Evolutionary conservation across 768 basidiomycete genomes (phyloP), one percentile per base, ranked within the genome.

Genomic region (Porphyrellus cyaneotinctus): DNA sequence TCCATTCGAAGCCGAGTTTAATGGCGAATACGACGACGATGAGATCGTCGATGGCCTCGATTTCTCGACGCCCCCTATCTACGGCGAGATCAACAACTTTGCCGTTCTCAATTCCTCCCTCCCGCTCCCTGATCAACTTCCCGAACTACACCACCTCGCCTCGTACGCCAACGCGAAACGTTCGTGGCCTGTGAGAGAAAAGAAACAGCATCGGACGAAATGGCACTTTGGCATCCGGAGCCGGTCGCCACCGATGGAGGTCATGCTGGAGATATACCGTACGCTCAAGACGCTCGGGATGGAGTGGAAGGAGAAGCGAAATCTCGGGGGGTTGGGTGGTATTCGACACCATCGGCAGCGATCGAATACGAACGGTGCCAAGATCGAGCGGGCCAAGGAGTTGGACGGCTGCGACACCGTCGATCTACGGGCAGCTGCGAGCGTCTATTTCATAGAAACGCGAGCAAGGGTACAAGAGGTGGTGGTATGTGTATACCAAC

Each of bases 221-320:
- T 98, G 97, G 97, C 97, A 99, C 68, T 99, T 97, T 64, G 97
- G 97, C 9, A 98, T 99, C 36, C 81, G 97, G 30, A 94, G 91
- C 60, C 79, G 95, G 53, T 88, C 85, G 52, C 91, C 94, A 30
- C 97, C 95, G 20, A 95, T 98, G 91, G 97, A 99, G 70, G 95
- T 99, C 22, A 97, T 99, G 95, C 74, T 97, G 23, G 95, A 97
- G 78, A 97, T 99, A 47, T 98, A 99, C 72, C 77, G 90, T 56
- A 97, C 95, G 38, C 73, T 99, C 45, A 87, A 88, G 72, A 76
- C 84, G 54, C 76, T 97, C 18, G 91, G 88, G 15, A 95, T 98
- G 91, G 92, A 99, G 71, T 99, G 97, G 97, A 91, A 91, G 69
- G 84, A 88, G 74, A 97, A 97, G 77, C 80, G 79, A 57, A 83